These are phyloP conservation scores for Kokia cookei DNA, from an alignment of 441 rosid species.

Conservation along the genomic window DNA sequence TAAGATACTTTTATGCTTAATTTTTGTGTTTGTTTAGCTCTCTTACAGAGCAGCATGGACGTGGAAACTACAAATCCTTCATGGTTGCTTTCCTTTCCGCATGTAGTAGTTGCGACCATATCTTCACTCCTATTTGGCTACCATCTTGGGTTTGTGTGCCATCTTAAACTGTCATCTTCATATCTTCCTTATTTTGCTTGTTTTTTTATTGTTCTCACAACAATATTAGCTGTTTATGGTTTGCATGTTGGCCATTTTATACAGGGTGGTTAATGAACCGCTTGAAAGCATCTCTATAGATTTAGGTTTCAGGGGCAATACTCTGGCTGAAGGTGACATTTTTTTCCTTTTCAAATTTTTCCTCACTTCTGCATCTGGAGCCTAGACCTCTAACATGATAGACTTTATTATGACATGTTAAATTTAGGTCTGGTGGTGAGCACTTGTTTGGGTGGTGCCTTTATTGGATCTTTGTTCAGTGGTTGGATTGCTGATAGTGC, in stretches of 20 bases:
- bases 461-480: constrained; percentile 78
- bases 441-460: constrained; percentile 84
- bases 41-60: constrained; percentile 26
- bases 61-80: constrained; percentile 47
- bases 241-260: background rate
- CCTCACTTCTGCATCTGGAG: background rate
- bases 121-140: constrained; percentile 61
- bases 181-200: constrained; percentile 1
- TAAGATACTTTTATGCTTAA: background rate
- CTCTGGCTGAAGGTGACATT: constrained; percentile 69
- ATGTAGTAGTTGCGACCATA: constrained; percentile 52
- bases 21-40: constrained; percentile 33
- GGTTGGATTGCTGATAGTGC: constrained; percentile 89
- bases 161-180: constrained; percentile 8
- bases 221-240: background rate
- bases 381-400: background rate
- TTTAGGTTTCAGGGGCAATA: constrained; percentile 74
- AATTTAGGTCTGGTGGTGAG: constrained; percentile 88
- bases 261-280: constrained; percentile 83
- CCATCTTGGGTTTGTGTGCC: constrained; percentile 50
- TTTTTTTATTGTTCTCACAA: background rate
- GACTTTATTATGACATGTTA: constrained; percentile 9
- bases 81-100: constrained; percentile 55
- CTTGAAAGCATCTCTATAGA: constrained; percentile 76
- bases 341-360: background rate